phyloP scores from a whole-genome alignment of 2,329 filamentous ascomycete genomes.

The Neurospora sp. region DNA sequence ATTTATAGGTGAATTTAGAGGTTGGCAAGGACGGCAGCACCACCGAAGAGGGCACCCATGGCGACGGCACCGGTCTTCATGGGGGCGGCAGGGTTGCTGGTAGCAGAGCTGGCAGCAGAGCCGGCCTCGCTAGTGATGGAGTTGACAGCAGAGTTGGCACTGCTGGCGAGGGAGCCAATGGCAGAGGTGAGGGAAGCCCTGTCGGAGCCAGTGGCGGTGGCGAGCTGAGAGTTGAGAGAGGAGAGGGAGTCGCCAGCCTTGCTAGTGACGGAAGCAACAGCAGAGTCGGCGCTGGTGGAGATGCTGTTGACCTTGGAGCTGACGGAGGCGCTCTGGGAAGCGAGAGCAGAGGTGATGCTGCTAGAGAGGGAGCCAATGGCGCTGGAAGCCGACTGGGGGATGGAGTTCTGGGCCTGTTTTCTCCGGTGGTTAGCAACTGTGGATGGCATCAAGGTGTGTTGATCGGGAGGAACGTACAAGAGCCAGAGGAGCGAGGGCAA shows the following conservation, averaged over 20 bases:
- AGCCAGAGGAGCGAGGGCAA: constrained; percentile 26
- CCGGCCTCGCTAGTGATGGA: constrained; percentile 11
- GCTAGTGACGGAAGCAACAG: constrained; percentile 18
- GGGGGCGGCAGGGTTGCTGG: constrained; percentile 21
- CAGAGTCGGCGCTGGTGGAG: constrained; percentile 12
- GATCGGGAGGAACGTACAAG: constrained; percentile 14
- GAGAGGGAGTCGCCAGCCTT: constrained; percentile 14
- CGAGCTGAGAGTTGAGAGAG: constrained; percentile 20
- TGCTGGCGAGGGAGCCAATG: constrained; percentile 18
- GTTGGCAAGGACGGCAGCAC: constrained; percentile 35
- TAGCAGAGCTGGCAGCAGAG: constrained; percentile 9
- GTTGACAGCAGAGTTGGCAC: constrained; percentile 9
- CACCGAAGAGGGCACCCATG: constrained; percentile 37
- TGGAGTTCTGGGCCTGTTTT: constrained; percentile 18
- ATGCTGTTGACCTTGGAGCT: constrained; percentile 13
- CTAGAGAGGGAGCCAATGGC: neutral
- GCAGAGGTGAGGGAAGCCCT: constrained; percentile 20
- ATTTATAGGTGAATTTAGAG: constrained; percentile 25
- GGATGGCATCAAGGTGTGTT: neutral
- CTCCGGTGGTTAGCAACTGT: neutral
- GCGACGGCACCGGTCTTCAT: constrained; percentile 33
- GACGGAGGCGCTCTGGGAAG: constrained; percentile 11
- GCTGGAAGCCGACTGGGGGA: neutral
- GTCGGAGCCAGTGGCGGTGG: constrained; percentile 20
- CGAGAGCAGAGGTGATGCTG: constrained; percentile 3